A percentile compares a stretch with the other conserved stretches of the same genome.
These are phyloP conservation scores for Backusella westeae DNA, from an alignment of 192 early-diverging fungal species.

Conservation along the genomic window DNA sequence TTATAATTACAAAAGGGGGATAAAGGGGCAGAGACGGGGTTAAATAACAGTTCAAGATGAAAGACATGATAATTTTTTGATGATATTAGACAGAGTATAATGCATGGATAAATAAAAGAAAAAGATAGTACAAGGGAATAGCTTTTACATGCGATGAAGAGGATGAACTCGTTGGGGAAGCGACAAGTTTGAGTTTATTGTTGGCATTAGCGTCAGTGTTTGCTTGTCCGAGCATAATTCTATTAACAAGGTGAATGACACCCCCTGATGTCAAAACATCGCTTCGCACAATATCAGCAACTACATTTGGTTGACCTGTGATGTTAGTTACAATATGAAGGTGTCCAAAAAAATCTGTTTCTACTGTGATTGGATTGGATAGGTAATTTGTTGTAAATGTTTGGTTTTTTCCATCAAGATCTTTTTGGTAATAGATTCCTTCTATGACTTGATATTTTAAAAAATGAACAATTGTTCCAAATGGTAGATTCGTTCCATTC, in stretches of 20 bases:
- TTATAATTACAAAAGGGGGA: neutral
- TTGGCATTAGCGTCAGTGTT: neutral
- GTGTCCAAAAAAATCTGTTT: neutral
- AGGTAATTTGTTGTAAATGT: neutral
- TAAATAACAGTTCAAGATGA: slow-evolving; percentile 1
- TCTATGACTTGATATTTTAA: slow-evolving; percentile 11
- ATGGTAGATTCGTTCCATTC: neutral
- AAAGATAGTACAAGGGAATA: neutral
- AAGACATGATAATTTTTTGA: neutral
- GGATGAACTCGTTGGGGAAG: neutral
- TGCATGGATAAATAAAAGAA: neutral
- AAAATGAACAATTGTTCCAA: slow-evolving; percentile 14
- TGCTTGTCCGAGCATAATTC: neutral
- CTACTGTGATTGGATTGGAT: neutral
- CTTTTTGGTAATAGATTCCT: slow-evolving; percentile 8
- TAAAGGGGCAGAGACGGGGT: neutral
- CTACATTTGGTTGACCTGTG: neutral
- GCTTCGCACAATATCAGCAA: slow-evolving; percentile 1
- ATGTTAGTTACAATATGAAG: neutral
- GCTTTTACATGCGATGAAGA: neutral
- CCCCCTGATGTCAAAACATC: slow-evolving; percentile 20
- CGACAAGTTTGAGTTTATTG: neutral
- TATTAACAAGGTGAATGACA: slow-evolving; percentile 12
- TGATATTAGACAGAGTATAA: neutral
- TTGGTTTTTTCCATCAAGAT: neutral